Percentiles rank a stretch among this genome's conserved stretches.
Conservation (phyloP, 495 filamentous ascomycete genomes). For the Talaromyces trachyspermus region DNA sequence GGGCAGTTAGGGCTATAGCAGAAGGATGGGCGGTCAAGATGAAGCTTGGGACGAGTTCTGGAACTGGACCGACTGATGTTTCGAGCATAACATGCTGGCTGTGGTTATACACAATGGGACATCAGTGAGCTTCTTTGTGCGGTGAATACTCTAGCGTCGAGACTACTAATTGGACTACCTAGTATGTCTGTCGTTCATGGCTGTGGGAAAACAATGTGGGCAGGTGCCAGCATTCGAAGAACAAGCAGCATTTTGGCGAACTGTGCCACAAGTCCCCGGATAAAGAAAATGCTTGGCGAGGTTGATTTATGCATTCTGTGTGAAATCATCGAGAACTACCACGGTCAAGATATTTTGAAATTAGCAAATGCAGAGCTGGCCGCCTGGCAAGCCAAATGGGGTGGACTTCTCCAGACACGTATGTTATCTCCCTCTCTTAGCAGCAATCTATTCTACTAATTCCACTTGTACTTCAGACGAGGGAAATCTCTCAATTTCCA, state of each 20-base stretch:
- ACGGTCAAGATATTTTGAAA: not conserved
- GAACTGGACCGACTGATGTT: not conserved
- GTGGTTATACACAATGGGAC: not conserved
- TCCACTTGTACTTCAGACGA: not conserved
- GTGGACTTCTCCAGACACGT: not conserved
- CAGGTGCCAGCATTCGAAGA: not conserved
- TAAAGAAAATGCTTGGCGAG: not conserved
- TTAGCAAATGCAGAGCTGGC: not conserved
- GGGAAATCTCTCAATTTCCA: not conserved
- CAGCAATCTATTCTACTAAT: not conserved
- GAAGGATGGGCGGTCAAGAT: slow-evolving; percentile 1
- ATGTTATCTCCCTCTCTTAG: not conserved
- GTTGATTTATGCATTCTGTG: not conserved
- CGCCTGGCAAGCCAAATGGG: not conserved
- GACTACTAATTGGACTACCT: not conserved
- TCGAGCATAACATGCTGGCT: not conserved
- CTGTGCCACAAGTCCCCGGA: not conserved
- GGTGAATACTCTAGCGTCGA: not conserved
- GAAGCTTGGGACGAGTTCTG: not conserved
- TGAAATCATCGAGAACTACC: not conserved
- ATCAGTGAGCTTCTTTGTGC: not conserved
- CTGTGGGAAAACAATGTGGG: not conserved
- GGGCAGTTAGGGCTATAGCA: not conserved
- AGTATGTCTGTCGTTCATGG: not conserved
- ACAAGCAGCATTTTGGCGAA: not conserved